These are phyloP conservation scores for Macroventuria anomochaeta DNA, from an alignment of 2,329 filamentous ascomycete genomes.

Conservation along the genomic window DNA sequence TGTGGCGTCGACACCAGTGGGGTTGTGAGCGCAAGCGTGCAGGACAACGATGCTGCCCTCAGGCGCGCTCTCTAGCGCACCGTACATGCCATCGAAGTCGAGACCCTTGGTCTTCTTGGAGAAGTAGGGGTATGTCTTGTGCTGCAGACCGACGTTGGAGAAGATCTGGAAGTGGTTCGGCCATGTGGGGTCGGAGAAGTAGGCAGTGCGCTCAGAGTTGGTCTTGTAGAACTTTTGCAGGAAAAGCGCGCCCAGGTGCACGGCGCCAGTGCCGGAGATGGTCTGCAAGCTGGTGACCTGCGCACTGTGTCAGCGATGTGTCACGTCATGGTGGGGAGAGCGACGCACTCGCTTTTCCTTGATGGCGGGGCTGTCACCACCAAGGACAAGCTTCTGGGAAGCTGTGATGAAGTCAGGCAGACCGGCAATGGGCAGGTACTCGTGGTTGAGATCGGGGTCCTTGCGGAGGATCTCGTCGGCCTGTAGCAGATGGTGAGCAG, in stretches of 20 bases:
- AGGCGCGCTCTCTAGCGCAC: conserved; percentile 70
- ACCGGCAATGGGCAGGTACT: conserved; percentile 96
- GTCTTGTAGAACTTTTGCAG: conserved; percentile 84
- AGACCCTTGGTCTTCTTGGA: conserved; percentile 85
- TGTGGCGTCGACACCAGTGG: conserved; percentile 94
- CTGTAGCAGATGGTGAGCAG: conserved; percentile 57
- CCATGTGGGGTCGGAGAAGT: conserved; percentile 96
- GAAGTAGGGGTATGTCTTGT: conserved; percentile 93
- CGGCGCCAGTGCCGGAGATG: conserved; percentile 94
- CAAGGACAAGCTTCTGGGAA: conserved; percentile 88
- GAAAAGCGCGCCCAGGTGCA: conserved; percentile 93
- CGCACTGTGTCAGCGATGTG: conserved; percentile 33
- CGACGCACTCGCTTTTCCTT: conserved; percentile 74
- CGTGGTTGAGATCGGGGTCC: conserved; percentile 92
- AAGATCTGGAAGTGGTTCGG: conserved; percentile 99
- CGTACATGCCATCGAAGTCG: conserved; percentile 88
- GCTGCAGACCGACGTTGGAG: conserved; percentile 79
- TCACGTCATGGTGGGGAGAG: conserved; percentile 27
- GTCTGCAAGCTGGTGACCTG: conserved; percentile 82
- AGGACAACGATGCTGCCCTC: conserved; percentile 85
- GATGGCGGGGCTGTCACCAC: conserved; percentile 78
- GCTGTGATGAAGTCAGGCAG: conserved; percentile 84
- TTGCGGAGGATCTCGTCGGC: conserved; percentile 88
- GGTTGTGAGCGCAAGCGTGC: conserved; percentile 97
- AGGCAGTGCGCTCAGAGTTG: conserved; percentile 73